Evolutionary conservation across 345 rosid genomes (phyloP), one percentile per base, ranked within the genome.

Genomic region (Geranium brycei): DNA sequence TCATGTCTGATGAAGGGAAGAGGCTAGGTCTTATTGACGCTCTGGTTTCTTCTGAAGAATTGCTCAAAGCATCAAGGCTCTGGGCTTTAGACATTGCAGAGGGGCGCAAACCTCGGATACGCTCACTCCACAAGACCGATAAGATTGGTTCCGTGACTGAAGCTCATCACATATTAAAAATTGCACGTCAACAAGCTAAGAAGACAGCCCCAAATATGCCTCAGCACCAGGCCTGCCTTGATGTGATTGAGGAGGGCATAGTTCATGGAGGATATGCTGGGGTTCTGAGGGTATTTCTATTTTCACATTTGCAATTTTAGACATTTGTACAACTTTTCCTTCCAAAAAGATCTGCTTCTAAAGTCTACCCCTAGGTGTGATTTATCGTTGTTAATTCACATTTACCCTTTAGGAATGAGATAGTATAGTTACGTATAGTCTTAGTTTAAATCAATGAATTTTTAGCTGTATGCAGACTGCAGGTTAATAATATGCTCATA

Each of bases 241-340:
- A 89, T 74, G 91, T 87, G 63, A 89, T 92, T 40, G 98, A 92
- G 81, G 96, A 85, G 51, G 98, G 98, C 65, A 71, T 92, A 63
- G 32, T 85, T 71, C 95, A 92, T 79, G 98, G 97, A 74, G 97
- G 98, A 72, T 87, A 92, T 63, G 81, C 31, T 66, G 98, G 98
- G 38, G 85, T 89, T 77, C 81, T 92, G 11, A 80, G 85, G 98
- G 98, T 89, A 75, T 47, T 47, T 3, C 53, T 18, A 2, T 58
- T 64, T 31, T 31, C 51, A 19, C 18, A 14, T 4, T 69, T 71
- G 55, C 58, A 7, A 10, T 51, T 11, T 35, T 60, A 60, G 31
- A 31, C 63, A 64, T 35, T 35, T 35, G 41, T 35, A 35, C 5
- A 7, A 35, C 10, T 35, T 7, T 35, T 35, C 41, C 41, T 35